Conservation (phyloP, 768 basidiomycete genomes). For the Lactarius vividus region DNA sequence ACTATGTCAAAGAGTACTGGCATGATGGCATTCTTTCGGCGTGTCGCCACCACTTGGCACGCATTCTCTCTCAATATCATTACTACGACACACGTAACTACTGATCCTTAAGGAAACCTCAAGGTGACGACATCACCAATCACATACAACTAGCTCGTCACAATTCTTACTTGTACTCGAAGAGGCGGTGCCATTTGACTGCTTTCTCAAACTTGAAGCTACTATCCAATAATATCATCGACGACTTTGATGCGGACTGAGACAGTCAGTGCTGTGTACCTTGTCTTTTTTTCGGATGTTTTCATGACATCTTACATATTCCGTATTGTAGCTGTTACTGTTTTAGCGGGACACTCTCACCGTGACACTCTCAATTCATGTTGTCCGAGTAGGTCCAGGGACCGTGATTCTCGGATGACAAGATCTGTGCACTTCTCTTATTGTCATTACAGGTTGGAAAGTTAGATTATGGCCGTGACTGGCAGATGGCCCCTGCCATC, state of each 20-base stretch:
- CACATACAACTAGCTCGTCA: neutral
- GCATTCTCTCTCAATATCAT: neutral
- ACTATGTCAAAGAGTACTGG: too few relatives aligned
- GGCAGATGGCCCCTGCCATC: constrained; percentile 21
- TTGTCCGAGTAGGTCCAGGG: neutral
- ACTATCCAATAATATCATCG: too few relatives aligned
- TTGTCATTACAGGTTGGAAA: neutral
- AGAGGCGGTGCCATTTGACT: neutral
- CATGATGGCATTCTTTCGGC: neutral
- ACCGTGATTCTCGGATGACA: neutral
- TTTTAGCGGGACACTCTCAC: neutral
- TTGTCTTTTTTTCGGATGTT: too few relatives aligned
- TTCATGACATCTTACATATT: neutral
- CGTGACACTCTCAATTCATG: neutral
- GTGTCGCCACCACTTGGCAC: neutral
- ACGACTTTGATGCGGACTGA: too few relatives aligned
- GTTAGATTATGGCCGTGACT: too few relatives aligned
- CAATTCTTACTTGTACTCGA: neutral
- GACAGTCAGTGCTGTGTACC: too few relatives aligned
- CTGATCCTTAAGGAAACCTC: neutral
- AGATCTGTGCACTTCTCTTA: neutral
- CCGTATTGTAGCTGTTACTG: neutral
- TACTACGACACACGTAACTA: neutral
- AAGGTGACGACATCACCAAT: neutral
- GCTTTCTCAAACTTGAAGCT: too few relatives aligned